phyloP scores from a whole-genome alignment of 306 rosid genomes.

The Medicago arabica region DNA sequence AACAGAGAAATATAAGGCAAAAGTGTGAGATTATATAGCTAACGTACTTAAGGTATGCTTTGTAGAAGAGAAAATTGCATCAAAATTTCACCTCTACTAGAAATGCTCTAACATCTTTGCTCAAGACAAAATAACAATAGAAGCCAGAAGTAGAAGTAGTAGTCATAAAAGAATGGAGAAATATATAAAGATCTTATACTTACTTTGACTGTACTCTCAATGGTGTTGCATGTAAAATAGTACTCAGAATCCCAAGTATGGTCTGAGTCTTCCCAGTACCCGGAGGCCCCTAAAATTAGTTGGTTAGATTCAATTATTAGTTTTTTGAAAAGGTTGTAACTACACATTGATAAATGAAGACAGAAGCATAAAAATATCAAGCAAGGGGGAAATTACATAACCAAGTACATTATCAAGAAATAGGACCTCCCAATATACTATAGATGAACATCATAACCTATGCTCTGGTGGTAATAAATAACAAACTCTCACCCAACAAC shows the following conservation, averaged over 20 bases:
- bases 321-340: not conserved
- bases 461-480: not conserved
- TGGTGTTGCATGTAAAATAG: slow-evolving; percentile 94
- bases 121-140: slow-evolving; percentile 32
- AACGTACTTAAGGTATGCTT: slow-evolving; percentile 10
- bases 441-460: slow-evolving; percentile 26
- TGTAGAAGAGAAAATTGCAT: slow-evolving; percentile 30
- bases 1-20: not conserved
- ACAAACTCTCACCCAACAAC: slow-evolving; percentile 13
- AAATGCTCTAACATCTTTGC: slow-evolving; percentile 22
- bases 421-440: slow-evolving; percentile 24
- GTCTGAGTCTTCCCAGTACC: slow-evolving; percentile 99
- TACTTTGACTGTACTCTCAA: slow-evolving; percentile 81
- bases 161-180: slow-evolving; percentile 11
- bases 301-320: slow-evolving; percentile 46
- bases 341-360: slow-evolving; percentile 25
- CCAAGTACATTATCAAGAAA: slow-evolving; percentile 21
- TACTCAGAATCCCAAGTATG: slow-evolving; percentile 89
- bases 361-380: slow-evolving; percentile 15
- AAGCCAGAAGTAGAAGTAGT: slow-evolving; percentile 22
- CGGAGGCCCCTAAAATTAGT: slow-evolving; percentile 89
- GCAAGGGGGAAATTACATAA: slow-evolving; percentile 36
- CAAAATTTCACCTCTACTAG: slow-evolving; percentile 37
- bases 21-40: slow-evolving; percentile 27
- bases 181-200: slow-evolving; percentile 26